phyloP scores from a whole-genome alignment of 1,284 basidiomycete genomes.

The Lignosus rhinocerotis region DNA sequence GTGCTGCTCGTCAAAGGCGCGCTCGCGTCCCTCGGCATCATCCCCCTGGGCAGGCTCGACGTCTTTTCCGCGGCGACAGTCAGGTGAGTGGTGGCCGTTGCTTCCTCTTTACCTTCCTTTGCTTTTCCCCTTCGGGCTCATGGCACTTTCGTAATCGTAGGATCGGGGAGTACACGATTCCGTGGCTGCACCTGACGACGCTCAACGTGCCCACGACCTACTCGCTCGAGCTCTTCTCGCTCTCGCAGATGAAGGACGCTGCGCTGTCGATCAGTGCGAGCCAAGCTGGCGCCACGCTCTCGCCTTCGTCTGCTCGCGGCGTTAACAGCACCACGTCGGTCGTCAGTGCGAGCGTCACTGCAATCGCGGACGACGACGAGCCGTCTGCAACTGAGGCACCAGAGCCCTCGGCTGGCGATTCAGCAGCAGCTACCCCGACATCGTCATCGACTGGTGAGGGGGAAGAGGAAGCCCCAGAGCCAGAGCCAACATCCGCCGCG shows the following conservation, averaged over 20 bases:
- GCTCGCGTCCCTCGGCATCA: slow-evolving; percentile 52
- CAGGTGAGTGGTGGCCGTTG: slow-evolving; percentile 22
- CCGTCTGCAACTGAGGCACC: neutral
- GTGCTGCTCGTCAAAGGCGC: slow-evolving; percentile 62
- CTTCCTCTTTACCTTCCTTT: neutral
- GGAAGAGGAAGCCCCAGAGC: too few species aligned
- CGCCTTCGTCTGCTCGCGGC: neutral
- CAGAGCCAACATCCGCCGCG: too few species aligned
- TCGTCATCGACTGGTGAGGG: neutral
- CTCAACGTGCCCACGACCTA: slow-evolving; percentile 9
- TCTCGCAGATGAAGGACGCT: slow-evolving; percentile 15
- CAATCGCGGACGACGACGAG: neutral
- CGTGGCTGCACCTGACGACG: slow-evolving; percentile 21
- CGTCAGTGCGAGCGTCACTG: neutral
- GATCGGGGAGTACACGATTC: slow-evolving; percentile 20
- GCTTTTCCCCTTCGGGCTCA: neutral
- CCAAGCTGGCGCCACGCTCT: slow-evolving; percentile 7
- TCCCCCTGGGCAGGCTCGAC: slow-evolving; percentile 54
- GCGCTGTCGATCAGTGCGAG: slow-evolving; percentile 13
- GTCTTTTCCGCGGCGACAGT: slow-evolving; percentile 50
- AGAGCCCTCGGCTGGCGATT: neutral
- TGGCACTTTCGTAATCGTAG: neutral
- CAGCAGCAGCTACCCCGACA: neutral
- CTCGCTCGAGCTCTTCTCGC: slow-evolving; percentile 12
- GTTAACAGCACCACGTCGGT: neutral